Evolutionary conservation across 495 filamentous ascomycete species (phyloP), one percentile per base, ranked within the genome.

Genomic region (Aspergillus avenaceus): DNA sequence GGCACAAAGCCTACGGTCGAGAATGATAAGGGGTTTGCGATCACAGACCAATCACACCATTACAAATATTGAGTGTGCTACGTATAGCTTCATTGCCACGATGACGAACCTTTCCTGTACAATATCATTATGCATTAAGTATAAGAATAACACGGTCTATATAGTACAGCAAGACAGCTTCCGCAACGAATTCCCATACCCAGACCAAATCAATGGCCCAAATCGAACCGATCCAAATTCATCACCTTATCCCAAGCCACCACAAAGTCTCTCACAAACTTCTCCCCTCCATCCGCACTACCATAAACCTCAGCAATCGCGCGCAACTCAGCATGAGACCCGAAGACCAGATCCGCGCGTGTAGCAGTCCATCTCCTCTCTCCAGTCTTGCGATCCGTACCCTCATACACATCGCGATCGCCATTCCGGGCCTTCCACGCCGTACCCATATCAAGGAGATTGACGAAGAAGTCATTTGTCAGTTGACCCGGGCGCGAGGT

Each of bases 401-500:
- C 85, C 59, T 85, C 79, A 56, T 77, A 88, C 36, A 73, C 13
- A 47, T 86, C 83, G 42, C 63, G 58, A 57, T 67, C 56, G 42
- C 49, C 57, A 41, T 67, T 68, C 11, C 59, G 62, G 13, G 78
- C 50, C 73, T 82, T 82, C 85, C 84, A 87, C 21, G 59, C 70
- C 1, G 81, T 85, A 72, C 61, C 67, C 62, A 76, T 76, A 60
- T 88, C 85, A 9, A 88, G 72, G 22, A 88, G 74, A 72, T 87
- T 87, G 61, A 84, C 77, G 60, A 88, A 88, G 75, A 84, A 88
- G 70, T 88, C 85, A 61, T 85, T 86, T 64, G 81, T 85, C 51
- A 88, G 77, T 61, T 78, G 65, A 44, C 85, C 85, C 0, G 84
- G 82, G 14, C 66, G 69, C 50, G 71, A 65, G 48, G 85, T 88